Evolutionary conservation across 805 yeast genomes (phyloP).

Genomic region (Clavispora vitiphila): DNA sequence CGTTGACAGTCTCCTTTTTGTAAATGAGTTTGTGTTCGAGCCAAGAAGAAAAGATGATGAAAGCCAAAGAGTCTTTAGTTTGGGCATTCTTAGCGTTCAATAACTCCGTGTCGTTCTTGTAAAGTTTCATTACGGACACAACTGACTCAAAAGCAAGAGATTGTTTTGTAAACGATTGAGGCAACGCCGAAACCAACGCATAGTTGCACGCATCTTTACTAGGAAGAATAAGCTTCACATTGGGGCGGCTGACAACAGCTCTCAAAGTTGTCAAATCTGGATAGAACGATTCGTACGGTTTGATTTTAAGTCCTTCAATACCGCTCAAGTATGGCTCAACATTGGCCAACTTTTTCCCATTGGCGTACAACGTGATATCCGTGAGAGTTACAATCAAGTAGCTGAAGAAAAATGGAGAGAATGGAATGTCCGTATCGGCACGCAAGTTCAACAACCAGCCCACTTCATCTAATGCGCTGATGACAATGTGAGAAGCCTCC

Average conservation of each 20-base stretch:
- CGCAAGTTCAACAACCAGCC: constrained; percentile 89
- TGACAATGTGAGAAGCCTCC: constrained; percentile 37
- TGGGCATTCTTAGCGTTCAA: constrained; percentile 73
- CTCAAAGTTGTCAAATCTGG: constrained; percentile 38
- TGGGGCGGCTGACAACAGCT: constrained; percentile 13
- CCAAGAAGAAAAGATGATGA: constrained; percentile 78
- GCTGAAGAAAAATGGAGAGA: constrained; percentile 81
- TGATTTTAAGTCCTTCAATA: constrained; percentile 32
- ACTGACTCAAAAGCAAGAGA: constrained; percentile 25
- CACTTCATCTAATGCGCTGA: constrained; percentile 79
- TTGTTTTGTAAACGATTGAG: constrained; percentile 23
- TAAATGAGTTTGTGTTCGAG: constrained; percentile 51
- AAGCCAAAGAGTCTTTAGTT: constrained; percentile 74
- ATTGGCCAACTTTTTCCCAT: constrained; percentile 38
- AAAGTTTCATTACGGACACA: constrained; percentile 54
- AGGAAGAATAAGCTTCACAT: constrained; percentile 28
- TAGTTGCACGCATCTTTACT: constrained; percentile 24
- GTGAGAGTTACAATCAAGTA: constrained; percentile 40
- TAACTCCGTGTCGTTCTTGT: constrained; percentile 71
- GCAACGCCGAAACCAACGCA: constrained; percentile 28
- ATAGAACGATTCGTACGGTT: constrained; percentile 57
- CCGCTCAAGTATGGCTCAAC: constrained; percentile 23
- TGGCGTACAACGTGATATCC: constrained; percentile 49
- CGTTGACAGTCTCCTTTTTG: constrained; percentile 43
- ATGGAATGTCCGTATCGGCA: constrained; percentile 70